Percentiles rank a stretch among this genome's conserved stretches.
These are phyloP conservation scores for Auricularia cornea DNA, from an alignment of 768 basidiomycete species.

Conservation along the genomic window DNA sequence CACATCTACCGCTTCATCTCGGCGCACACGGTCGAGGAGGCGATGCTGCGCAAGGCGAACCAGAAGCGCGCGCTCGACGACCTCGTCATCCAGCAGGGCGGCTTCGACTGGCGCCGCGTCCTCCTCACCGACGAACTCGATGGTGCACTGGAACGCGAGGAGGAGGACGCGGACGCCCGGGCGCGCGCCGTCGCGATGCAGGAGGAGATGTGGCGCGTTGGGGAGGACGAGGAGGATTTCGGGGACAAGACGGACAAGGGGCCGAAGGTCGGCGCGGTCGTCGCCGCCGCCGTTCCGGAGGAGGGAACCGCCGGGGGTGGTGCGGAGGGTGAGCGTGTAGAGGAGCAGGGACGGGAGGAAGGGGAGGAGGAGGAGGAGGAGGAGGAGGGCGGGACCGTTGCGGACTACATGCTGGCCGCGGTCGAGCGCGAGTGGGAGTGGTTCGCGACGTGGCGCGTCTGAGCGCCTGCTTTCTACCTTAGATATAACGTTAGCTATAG, in stretches of 20 bases:
- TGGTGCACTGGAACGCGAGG: constrained; percentile 70
- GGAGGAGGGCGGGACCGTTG: constrained; percentile 59
- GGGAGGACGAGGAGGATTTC: constrained; percentile 77
- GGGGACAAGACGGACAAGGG: constrained; percentile 37
- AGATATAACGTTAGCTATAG: neutral
- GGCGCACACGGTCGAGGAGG: constrained; percentile 86
- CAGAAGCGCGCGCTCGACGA: constrained; percentile 90
- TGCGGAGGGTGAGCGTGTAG: constrained; percentile 33
- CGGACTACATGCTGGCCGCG: constrained; percentile 77
- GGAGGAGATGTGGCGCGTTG: constrained; percentile 64
- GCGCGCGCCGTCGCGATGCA: constrained; percentile 71
- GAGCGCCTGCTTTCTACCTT: constrained; percentile 7
- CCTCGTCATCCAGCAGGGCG: constrained; percentile 87
- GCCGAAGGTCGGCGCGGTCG: constrained; percentile 14
- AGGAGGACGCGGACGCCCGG: constrained; percentile 79
- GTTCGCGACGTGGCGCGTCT: constrained; percentile 67
- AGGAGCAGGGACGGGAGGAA: constrained; percentile 28
- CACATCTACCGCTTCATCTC: constrained; percentile 95
- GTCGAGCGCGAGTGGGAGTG: constrained; percentile 56
- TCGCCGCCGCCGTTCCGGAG: neutral
- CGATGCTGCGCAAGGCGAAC: constrained; percentile 94
- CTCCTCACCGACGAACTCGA: constrained; percentile 57
- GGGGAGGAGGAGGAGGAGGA: constrained; percentile 22
- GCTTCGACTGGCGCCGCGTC: constrained; percentile 88
- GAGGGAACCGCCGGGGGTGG: constrained; percentile 20